Conservation (phyloP, 2,329 filamentous ascomycete species). For the Albophoma yamanashiensis region DNA sequence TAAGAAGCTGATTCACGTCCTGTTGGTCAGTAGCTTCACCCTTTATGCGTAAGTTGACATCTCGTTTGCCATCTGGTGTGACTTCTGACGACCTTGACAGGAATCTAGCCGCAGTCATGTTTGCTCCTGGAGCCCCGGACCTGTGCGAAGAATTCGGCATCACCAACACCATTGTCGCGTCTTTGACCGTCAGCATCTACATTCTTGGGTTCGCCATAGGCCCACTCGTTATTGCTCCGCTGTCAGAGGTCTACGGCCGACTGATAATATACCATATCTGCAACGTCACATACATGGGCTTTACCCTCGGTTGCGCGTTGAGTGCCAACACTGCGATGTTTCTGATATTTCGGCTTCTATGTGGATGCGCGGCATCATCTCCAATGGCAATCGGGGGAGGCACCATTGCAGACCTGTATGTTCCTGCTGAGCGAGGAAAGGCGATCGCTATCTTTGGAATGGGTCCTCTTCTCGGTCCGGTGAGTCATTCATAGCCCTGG, state of each 20-base stretch:
- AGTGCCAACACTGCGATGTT: neutral
- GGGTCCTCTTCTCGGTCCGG: neutral
- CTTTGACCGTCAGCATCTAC: neutral
- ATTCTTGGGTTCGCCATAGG: neutral
- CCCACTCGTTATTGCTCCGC: neutral
- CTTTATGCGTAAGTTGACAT: neutral
- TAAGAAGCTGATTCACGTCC: neutral
- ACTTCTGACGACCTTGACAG: neutral
- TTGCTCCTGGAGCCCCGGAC: neutral
- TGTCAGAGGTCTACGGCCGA: neutral
- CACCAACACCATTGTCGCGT: neutral
- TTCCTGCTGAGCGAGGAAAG: neutral
- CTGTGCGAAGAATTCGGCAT: neutral
- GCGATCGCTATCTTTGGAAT: neutral
- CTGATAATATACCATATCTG: neutral
- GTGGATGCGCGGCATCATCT: neutral
- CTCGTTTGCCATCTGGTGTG: neutral
- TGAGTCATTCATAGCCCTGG: neutral
- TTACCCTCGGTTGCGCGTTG: neutral
- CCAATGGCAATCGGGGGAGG: neutral
- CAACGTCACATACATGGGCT: neutral
- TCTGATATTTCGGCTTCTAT: neutral
- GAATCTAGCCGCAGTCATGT: neutral
- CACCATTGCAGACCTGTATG: neutral
- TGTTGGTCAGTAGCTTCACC: neutral